Percentiles rank a stretch among this genome's conserved stretches.
phyloP scores from a whole-genome alignment of 164 flowering plant genomes.

The Magnolia kwangsiensis region DNA sequence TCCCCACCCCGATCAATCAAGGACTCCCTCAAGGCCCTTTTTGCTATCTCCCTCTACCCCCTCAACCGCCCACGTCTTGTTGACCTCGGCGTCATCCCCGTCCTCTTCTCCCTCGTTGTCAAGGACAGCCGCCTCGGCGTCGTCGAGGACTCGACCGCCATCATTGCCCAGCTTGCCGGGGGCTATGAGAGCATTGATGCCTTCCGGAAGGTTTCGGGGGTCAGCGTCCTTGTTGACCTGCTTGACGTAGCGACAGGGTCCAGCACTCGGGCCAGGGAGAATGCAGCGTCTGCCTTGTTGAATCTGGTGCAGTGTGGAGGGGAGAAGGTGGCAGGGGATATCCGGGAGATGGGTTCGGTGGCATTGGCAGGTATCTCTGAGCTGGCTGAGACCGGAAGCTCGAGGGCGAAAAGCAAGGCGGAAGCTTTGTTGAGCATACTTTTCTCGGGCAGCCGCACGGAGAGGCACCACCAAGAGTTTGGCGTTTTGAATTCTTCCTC shows the following conservation, averaged over 20 bases:
- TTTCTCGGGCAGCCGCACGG: neutral
- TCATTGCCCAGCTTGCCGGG: slow-evolving; percentile 90
- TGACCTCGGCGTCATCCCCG: slow-evolving; percentile 56
- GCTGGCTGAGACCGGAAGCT: slow-evolving; percentile 59
- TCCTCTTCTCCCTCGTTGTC: slow-evolving; percentile 50
- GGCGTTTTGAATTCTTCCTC: neutral
- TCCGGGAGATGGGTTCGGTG: slow-evolving; percentile 31
- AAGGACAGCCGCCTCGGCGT: slow-evolving; percentile 62
- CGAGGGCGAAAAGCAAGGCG: slow-evolving; percentile 62
- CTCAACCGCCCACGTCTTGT: slow-evolving; percentile 53
- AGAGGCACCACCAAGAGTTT: neutral
- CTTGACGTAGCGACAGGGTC: slow-evolving; percentile 57
- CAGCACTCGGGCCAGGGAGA: slow-evolving; percentile 59
- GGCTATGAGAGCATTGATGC: slow-evolving; percentile 69
- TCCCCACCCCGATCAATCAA: slow-evolving; percentile 60
- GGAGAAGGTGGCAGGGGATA: slow-evolving; percentile 34
- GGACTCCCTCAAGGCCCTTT: slow-evolving; percentile 79
- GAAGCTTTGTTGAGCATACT: slow-evolving; percentile 23
- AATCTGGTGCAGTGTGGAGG: slow-evolving; percentile 67
- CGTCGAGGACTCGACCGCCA: slow-evolving; percentile 88
- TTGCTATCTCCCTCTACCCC: slow-evolving; percentile 60
- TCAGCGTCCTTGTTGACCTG: slow-evolving; percentile 67
- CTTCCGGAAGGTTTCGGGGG: slow-evolving; percentile 57
- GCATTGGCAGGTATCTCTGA: slow-evolving; percentile 48
- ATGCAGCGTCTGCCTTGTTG: slow-evolving; percentile 71